Percentiles rank a stretch among this genome's conserved stretches.
phyloP scores from a whole-genome alignment of 2,329 filamentous ascomycete genomes.

The Aspergillus felis region DNA sequence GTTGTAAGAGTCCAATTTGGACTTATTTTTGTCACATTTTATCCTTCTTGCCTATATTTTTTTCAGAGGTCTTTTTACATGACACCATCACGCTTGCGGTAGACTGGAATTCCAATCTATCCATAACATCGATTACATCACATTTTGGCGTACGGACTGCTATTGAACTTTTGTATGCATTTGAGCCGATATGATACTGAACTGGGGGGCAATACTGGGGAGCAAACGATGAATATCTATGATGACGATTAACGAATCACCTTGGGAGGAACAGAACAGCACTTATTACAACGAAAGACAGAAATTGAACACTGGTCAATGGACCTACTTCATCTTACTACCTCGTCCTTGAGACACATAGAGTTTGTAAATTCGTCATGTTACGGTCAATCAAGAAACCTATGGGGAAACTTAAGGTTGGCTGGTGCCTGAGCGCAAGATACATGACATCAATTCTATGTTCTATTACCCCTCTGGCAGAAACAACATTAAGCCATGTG shows the following conservation, averaged over 20 bases:
- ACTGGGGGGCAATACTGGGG: background rate
- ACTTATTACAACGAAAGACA: background rate
- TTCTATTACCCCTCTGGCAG: no score
- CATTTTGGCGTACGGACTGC: background rate
- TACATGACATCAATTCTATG: background rate
- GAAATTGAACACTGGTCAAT: background rate
- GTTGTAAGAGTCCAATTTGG: background rate
- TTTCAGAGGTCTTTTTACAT: background rate
- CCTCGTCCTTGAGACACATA: no score
- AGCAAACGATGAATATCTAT: background rate
- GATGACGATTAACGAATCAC: background rate
- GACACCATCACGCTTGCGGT: background rate
- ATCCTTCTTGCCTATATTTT: background rate
- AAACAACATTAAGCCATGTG: background rate
- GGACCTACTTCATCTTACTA: background rate
- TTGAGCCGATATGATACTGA: background rate
- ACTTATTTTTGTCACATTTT: background rate
- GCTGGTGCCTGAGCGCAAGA: background rate
- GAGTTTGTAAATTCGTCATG: background rate
- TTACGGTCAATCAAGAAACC: no score
- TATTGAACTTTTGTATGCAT: background rate
- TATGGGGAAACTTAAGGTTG: background rate
- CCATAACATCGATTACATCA: background rate
- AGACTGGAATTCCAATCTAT: background rate
- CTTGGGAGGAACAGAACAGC: background rate